These are phyloP conservation scores for Trametes cubensis DNA, from an alignment of 768 basidiomycete species.

Conservation along the genomic window DNA sequence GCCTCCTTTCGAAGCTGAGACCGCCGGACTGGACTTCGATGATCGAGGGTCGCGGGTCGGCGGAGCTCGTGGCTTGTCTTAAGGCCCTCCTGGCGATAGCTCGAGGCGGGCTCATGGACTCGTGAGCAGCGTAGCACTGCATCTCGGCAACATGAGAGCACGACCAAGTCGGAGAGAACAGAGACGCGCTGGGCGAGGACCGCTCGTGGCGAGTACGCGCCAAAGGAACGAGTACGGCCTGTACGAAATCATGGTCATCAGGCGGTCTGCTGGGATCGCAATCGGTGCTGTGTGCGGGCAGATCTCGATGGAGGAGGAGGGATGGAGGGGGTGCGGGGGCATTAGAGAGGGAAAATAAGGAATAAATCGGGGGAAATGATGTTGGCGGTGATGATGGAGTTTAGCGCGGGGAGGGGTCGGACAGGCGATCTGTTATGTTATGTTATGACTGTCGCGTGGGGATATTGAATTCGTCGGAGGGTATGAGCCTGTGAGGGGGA, in stretches of 20 bases:
- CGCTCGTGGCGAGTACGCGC: no score
- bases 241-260: neutral
- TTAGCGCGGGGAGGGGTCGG: conserved; percentile 1
- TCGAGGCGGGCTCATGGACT: no score
- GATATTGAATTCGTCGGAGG: conserved; percentile 23
- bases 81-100: no score
- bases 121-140: conserved; percentile 11
- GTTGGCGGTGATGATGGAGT: conserved; percentile 13
- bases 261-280: conserved; percentile 3
- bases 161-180: conserved; percentile 1
- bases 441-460: conserved; percentile 24
- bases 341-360: conserved; percentile 2
- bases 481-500: conserved; percentile 9
- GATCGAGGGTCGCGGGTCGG: no score
- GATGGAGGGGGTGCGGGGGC: neutral
- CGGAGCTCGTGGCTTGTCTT: no score
- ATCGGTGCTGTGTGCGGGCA: conserved; percentile 8
- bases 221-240: neutral
- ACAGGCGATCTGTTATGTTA: conserved; percentile 16
- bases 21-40: neutral
- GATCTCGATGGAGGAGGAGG: conserved; percentile 11
- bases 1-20: conserved; percentile 5
- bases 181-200: conserved; percentile 1
- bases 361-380: conserved; percentile 16
- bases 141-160: conserved; percentile 1